These are phyloP conservation scores for Magnolia changhungtana DNA, from an alignment of 164 flowering plant genomes.

Conservation along the genomic window DNA sequence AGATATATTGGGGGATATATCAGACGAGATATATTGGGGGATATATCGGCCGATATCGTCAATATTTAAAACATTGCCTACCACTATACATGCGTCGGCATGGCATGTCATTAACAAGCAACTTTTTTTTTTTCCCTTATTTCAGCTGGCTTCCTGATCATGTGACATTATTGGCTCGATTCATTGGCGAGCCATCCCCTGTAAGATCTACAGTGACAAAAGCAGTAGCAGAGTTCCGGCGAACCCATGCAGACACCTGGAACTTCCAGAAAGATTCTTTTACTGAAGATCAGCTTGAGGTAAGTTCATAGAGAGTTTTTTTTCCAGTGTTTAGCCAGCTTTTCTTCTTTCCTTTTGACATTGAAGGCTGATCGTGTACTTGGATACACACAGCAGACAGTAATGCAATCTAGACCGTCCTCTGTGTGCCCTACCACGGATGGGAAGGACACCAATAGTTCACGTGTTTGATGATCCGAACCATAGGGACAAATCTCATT, in stretches of 20 bases:
- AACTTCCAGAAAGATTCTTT: slow-evolving; percentile 79
- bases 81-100: not conserved
- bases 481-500: no score
- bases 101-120: not conserved
- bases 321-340: not conserved
- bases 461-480: no score
- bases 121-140: not conserved
- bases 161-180: slow-evolving; percentile 82
- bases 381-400: not conserved
- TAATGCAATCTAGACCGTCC: not conserved
- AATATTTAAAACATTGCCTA: no score
- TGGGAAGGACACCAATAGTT: no score
- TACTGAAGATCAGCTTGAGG: slow-evolving; percentile 94
- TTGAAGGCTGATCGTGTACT: not conserved
- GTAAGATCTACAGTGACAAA: slow-evolving; percentile 88
- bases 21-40: no score
- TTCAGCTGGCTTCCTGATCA: slow-evolving; percentile 94
- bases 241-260: slow-evolving; percentile 99
- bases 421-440: not conserved
- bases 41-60: no score
- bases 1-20: no score
- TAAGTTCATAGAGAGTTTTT: slow-evolving; percentile 11
- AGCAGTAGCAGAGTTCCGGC: slow-evolving; percentile 89
- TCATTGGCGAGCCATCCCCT: slow-evolving; percentile 85
- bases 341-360: not conserved